phyloP scores from a whole-genome alignment of 345 rosid species.

The Lepidium didymum region DNA sequence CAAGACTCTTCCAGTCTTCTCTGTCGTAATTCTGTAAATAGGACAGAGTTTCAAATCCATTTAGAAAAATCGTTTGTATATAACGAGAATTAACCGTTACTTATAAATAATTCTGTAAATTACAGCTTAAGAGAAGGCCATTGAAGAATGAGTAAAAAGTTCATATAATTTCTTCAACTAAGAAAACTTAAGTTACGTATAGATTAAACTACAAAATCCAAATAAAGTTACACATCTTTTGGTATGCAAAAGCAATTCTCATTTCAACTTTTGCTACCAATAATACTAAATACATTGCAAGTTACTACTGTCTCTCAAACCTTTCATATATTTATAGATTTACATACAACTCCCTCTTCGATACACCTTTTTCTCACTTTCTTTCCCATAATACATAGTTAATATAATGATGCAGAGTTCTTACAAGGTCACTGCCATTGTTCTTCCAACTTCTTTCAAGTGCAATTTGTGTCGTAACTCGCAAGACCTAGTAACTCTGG shows the following conservation, averaged over 20 bases:
- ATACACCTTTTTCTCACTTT: not conserved
- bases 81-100: too few species aligned
- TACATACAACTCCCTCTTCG: not conserved
- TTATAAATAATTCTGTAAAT: too few species aligned
- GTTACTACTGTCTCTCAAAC: not conserved
- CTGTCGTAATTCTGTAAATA: too few species aligned
- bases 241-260: not conserved
- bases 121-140: too few species aligned
- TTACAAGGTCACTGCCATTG: not conserved
- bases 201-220: not conserved
- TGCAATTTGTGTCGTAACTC: constrained; percentile 68
- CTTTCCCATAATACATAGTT: not conserved
- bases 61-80: too few species aligned
- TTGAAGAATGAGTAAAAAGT: not conserved
- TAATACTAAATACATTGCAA: not conserved
- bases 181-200: not conserved
- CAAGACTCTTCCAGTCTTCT: too few species aligned
- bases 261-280: not conserved
- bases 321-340: not conserved
- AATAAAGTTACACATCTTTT: not conserved
- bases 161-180: not conserved
- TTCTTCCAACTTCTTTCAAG: constrained; percentile 25
- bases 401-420: not conserved
- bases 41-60: too few species aligned
- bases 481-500: constrained; percentile 79